These are phyloP conservation scores for Diaporthe amygdali DNA, from an alignment of 2,329 filamentous ascomycete species.

Conservation along the genomic window DNA sequence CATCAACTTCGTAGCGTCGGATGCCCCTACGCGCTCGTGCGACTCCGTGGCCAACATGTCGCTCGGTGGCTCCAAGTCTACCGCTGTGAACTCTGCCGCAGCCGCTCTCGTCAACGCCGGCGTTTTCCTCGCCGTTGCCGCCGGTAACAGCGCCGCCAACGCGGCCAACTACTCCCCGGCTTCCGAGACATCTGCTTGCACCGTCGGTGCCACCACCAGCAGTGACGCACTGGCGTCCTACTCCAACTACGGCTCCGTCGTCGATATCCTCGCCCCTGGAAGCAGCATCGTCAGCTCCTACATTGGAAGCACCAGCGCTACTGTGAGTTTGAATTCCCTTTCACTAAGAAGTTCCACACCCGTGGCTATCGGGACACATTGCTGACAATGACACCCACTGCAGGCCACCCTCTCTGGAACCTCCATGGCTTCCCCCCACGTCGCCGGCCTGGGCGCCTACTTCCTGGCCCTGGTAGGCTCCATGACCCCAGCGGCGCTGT, in stretches of 20 bases:
- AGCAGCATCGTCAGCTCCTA: constrained; percentile 47
- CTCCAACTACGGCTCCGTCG: constrained; percentile 51
- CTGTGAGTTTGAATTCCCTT: constrained; percentile 26
- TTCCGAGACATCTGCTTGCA: constrained; percentile 43
- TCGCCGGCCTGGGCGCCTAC: constrained; percentile 64
- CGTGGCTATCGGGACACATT: too few relatives aligned
- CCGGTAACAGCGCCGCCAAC: constrained; percentile 43
- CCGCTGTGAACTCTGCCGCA: constrained; percentile 44
- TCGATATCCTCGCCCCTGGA: constrained; percentile 54
- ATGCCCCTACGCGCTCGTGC: background rate
- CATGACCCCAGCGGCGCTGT: constrained; percentile 47
- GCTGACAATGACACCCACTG: background rate
- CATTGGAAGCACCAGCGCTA: constrained; percentile 42
- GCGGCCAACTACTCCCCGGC: constrained; percentile 41
- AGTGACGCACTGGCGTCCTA: constrained; percentile 41
- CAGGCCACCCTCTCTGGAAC: constrained; percentile 57
- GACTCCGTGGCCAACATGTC: constrained; percentile 21
- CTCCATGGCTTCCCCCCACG: constrained; percentile 66
- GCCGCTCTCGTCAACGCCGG: constrained; percentile 38
- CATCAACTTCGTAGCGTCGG: constrained; percentile 27
- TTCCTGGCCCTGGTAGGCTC: constrained; percentile 35
- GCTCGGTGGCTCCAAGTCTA: constrained; percentile 20
- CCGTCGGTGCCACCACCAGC: constrained; percentile 44
- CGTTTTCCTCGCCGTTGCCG: constrained; percentile 48
- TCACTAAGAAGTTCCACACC: background rate